Percentiles rank a stretch among this genome's conserved stretches.
Evolutionary conservation across 495 filamentous ascomycete species (phyloP).

Genomic region (Hypomontagnella submonticulosa): DNA sequence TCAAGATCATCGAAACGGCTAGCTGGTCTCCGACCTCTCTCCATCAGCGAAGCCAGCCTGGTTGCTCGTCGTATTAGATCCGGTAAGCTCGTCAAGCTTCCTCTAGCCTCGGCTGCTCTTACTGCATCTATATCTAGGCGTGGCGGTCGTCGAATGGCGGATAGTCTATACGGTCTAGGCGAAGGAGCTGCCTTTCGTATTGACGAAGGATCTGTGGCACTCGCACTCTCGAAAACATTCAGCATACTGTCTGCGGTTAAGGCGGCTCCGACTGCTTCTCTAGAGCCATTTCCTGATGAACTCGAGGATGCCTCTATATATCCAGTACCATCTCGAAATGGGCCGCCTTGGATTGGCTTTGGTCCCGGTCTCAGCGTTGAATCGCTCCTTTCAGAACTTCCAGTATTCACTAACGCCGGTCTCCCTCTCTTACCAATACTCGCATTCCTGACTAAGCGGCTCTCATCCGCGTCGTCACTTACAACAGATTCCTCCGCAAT

Average conservation of each 20-base stretch:
- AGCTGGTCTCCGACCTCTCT: constrained; percentile 81
- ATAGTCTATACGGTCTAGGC: constrained; percentile 56
- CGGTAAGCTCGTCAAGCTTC: constrained; percentile 88
- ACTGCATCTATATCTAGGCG: constrained; percentile 82
- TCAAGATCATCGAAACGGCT: constrained; percentile 71
- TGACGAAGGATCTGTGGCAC: constrained; percentile 52
- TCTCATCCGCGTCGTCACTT: constrained; percentile 68
- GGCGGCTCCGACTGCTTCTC: constrained; percentile 40
- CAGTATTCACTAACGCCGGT: constrained; percentile 74
- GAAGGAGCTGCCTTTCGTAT: constrained; percentile 48
- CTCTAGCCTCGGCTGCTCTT: constrained; percentile 79
- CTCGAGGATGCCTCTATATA: constrained; percentile 57
- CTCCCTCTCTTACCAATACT: constrained; percentile 80
- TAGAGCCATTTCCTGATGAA: constrained; percentile 48
- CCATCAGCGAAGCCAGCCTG: constrained; percentile 85
- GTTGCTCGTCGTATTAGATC: constrained; percentile 92
- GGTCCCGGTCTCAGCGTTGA: constrained; percentile 47
- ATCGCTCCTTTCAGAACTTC: constrained; percentile 42
- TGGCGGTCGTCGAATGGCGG: constrained; percentile 73
- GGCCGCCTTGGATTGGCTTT: constrained; percentile 48
- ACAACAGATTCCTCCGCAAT: constrained; percentile 61
- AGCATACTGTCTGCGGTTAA: constrained; percentile 56
- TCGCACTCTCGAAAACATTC: constrained; percentile 57
- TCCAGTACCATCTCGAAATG: constrained; percentile 55
- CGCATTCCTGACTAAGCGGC: constrained; percentile 76